These are phyloP conservation scores for Phytophthora uliginosa DNA, from an alignment of 352 stramenopile species.

Conservation along the genomic window DNA sequence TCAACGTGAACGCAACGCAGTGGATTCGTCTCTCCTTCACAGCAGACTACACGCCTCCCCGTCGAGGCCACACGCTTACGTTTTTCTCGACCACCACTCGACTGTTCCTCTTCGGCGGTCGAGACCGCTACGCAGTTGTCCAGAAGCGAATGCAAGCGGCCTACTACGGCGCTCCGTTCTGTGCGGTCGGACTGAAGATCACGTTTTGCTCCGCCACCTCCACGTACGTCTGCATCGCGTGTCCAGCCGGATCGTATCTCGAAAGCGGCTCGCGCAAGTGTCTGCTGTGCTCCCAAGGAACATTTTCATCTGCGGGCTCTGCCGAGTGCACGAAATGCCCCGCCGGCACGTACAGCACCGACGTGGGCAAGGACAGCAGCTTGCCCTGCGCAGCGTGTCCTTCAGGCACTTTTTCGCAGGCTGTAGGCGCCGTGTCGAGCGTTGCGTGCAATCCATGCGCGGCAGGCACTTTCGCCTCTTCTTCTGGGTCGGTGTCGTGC, in stretches of 20 bases:
- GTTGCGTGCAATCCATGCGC: conserved; percentile 43
- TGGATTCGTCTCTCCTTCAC: conserved; percentile 69
- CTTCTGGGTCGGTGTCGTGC: conserved; percentile 29
- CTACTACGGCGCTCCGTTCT: conserved; percentile 66
- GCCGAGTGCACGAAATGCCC: conserved; percentile 59
- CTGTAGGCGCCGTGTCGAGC: conserved; percentile 39
- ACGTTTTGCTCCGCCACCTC: conserved; percentile 56
- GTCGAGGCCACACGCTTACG: conserved; percentile 65
- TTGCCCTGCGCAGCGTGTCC: conserved; percentile 57
- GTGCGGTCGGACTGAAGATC: conserved; percentile 55
- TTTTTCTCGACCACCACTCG: conserved; percentile 41
- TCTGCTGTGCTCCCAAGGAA: conserved; percentile 50
- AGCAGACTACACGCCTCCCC: conserved; percentile 55
- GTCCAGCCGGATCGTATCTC: conserved; percentile 63
- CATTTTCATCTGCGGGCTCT: conserved; percentile 52
- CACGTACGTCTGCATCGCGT: conserved; percentile 77
- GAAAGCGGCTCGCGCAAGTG: conserved; percentile 67
- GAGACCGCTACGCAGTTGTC: conserved; percentile 72
- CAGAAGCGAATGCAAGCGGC: conserved; percentile 60
- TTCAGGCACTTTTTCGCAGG: conserved; percentile 56
- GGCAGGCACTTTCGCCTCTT: conserved; percentile 30
- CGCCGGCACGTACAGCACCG: conserved; percentile 57
- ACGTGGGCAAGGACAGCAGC: conserved; percentile 45
- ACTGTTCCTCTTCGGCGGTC: conserved; percentile 70
- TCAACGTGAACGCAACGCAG: conserved; percentile 75